Percentiles rank a stretch among this genome's conserved stretches.
Conservation (phyloP, 164 flowering plant genomes). For the Magnolia changhungtana region DNA sequence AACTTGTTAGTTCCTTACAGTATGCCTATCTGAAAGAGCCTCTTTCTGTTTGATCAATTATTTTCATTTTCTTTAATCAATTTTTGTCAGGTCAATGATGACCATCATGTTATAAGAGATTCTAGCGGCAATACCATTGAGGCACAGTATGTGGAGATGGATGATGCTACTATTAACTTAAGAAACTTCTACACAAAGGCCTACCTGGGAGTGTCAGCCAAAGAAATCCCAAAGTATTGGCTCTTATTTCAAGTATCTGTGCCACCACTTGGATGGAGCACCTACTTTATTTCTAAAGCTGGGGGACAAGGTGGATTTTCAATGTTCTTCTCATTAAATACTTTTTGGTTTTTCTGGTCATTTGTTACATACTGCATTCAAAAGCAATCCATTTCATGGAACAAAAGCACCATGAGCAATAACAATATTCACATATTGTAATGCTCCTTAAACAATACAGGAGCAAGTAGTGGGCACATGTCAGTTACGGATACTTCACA, state of each 20-base stretch:
- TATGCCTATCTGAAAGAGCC: neutral
- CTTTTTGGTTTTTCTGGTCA: neutral
- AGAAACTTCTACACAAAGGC: slow-evolving; percentile 62
- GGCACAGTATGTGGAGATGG: slow-evolving; percentile 55
- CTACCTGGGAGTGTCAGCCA: slow-evolving; percentile 48
- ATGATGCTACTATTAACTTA: slow-evolving; percentile 57
- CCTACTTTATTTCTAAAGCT: slow-evolving; percentile 63
- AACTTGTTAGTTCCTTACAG: neutral
- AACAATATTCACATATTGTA: neutral
- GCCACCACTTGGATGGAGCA: slow-evolving; percentile 85
- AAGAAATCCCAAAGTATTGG: slow-evolving; percentile 61
- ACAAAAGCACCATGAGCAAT: neutral
- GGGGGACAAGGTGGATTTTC: slow-evolving; percentile 32
- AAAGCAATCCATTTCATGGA: neutral
- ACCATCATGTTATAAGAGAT: slow-evolving; percentile 59
- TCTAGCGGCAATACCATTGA: slow-evolving; percentile 46
- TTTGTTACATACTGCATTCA: neutral
- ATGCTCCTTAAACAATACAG: slow-evolving; percentile 25
- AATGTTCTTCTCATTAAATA: neutral
- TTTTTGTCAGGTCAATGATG: slow-evolving; percentile 52
- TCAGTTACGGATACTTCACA: slow-evolving; percentile 22
- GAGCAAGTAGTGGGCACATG: slow-evolving; percentile 15
- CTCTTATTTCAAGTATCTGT: slow-evolving; percentile 65
- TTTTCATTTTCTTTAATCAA: neutral
- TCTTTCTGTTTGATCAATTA: no score